Conservation (phyloP, 1,284 basidiomycete genomes). For the Abortiporus biennis region DNA sequence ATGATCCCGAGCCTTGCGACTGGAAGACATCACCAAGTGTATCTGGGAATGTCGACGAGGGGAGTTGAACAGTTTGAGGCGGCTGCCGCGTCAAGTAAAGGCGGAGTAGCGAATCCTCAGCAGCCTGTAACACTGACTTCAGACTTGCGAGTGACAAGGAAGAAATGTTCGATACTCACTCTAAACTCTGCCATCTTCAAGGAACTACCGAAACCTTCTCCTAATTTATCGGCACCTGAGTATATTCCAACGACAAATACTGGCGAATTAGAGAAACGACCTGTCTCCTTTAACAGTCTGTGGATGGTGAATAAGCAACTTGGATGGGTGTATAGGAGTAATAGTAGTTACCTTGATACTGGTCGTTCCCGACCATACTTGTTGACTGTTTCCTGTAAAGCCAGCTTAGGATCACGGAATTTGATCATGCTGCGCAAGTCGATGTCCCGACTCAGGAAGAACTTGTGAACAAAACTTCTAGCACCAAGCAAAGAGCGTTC, state of each 20-base stretch:
- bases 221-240: slow-evolving; percentile 84
- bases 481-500: slow-evolving; percentile 76
- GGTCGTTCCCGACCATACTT: slow-evolving; percentile 74
- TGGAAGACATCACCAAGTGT: slow-evolving; percentile 44
- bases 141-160: not conserved
- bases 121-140: slow-evolving; percentile 46
- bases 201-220: slow-evolving; percentile 92
- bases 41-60: slow-evolving; percentile 61
- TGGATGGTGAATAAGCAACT: slow-evolving; percentile 4
- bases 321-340: not conserved
- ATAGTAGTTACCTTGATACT: slow-evolving; percentile 54
- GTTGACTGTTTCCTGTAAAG: slow-evolving; percentile 70
- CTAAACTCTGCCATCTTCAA: slow-evolving; percentile 95
- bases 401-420: slow-evolving; percentile 82
- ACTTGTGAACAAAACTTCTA: slow-evolving; percentile 78
- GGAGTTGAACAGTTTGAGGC: slow-evolving; percentile 55
- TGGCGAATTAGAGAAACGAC: slow-evolving; percentile 83
- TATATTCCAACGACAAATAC: slow-evolving; percentile 93
- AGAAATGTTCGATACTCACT: slow-evolving; percentile 37
- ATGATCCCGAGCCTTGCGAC: slow-evolving; percentile 25
- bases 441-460: slow-evolving; percentile 80
- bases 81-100: slow-evolving; percentile 78
- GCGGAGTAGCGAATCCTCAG: slow-evolving; percentile 78
- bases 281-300: slow-evolving; percentile 89
- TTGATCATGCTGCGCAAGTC: slow-evolving; percentile 85